Evolutionary conservation across 1,284 basidiomycete species (phyloP).

Genomic region (Austroboletus rostrupii): DNA sequence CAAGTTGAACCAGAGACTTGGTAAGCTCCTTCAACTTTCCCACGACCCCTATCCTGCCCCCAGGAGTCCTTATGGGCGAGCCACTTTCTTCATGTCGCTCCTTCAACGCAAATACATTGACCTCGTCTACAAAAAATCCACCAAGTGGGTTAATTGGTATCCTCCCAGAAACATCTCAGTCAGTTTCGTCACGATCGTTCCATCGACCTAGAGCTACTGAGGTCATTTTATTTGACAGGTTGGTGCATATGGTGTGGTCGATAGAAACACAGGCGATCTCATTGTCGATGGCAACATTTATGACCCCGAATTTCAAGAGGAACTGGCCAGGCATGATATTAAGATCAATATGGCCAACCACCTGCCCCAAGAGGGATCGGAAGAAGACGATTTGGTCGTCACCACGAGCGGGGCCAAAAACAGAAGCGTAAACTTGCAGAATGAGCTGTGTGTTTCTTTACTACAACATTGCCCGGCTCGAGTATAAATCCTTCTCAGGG

Average conservation of each 20-base stretch:
- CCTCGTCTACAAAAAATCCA: conserved; percentile 19
- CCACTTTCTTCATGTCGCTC: no score
- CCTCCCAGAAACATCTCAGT: conserved; percentile 17
- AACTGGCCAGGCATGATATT: conserved; percentile 12
- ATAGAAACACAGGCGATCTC: conserved; percentile 20
- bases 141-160: conserved; percentile 29
- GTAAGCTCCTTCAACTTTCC: no score
- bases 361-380: conserved; percentile 11
- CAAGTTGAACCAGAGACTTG: no score
- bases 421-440: neutral
- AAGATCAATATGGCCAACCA: conserved; percentile 16
- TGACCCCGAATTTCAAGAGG: conserved; percentile 19
- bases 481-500: neutral
- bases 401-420: conserved; percentile 11
- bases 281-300: conserved; percentile 25
- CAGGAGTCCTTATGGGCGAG: no score
- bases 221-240: conserved; percentile 15
- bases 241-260: conserved; percentile 23
- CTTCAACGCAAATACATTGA: conserved; percentile 27
- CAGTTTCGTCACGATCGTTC: neutral
- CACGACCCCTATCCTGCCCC: no score
- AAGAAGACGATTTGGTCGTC: conserved; percentile 23
- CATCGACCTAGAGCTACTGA: neutral
- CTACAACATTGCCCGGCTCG: neutral
- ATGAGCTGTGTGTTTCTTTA: conserved; percentile 8